A percentile compares a stretch with the other conserved stretches of the same genome.
phyloP scores from a whole-genome alignment of 345 rosid genomes.

The Trapa bicornis region DNA sequence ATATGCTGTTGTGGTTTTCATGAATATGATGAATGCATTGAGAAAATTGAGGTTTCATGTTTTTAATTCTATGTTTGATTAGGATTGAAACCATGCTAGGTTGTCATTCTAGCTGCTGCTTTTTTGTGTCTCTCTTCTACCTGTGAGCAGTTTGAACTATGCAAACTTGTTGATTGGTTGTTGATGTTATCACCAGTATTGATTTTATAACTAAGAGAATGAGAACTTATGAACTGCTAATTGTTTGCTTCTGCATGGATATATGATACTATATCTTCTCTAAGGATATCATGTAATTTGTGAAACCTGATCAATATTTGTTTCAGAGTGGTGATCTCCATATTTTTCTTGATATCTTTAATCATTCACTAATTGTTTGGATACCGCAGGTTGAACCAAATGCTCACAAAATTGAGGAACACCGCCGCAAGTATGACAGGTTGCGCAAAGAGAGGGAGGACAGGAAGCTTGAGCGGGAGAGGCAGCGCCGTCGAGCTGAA shows the following conservation, averaged over 20 bases:
- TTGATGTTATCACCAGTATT: too few relatives aligned
- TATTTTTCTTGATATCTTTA: background rate
- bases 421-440: conserved; percentile 86
- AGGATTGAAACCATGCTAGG: too few relatives aligned
- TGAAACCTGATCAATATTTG: background rate
- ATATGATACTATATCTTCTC: background rate
- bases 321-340: background rate
- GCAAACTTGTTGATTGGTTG: too few relatives aligned
- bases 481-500: conserved; percentile 73
- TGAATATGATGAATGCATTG: too few relatives aligned
- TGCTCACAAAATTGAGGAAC: conserved; percentile 82
- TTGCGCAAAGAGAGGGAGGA: conserved; percentile 70
- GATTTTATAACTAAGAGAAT: too few relatives aligned
- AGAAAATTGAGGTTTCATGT: too few relatives aligned
- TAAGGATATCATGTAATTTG: background rate
- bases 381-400: conserved; percentile 78
- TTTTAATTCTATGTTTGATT: too few relatives aligned
- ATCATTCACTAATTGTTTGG: conserved; percentile 1
- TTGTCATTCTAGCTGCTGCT: too few relatives aligned
- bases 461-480: conserved; percentile 62
- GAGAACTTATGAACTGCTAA: too few relatives aligned
- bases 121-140: too few relatives aligned
- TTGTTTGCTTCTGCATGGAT: background rate
- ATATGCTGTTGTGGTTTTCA: background rate
- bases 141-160: too few relatives aligned